Evolutionary conservation across 306 rosid species (phyloP).

Genomic region (Prunus kanzakura): DNA sequence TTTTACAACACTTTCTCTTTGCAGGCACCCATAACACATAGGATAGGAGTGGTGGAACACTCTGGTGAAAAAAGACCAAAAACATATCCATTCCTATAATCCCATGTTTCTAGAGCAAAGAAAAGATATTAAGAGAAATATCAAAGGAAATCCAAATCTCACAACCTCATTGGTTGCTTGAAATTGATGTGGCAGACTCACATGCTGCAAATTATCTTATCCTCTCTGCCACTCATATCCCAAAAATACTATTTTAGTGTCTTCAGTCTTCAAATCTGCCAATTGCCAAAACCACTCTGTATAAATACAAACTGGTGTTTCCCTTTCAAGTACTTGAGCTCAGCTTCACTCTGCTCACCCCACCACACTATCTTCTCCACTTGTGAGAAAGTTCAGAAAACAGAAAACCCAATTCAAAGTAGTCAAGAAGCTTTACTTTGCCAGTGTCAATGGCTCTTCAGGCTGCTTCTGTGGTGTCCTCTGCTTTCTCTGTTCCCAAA

Average conservation of each 20-base stretch:
- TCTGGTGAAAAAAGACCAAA: slow-evolving; percentile 13
- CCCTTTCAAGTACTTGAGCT: slow-evolving; percentile 2
- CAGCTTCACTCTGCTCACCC: neutral
- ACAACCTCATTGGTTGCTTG: slow-evolving; percentile 35
- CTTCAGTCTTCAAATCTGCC: slow-evolving; percentile 8
- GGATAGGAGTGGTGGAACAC: slow-evolving; percentile 19
- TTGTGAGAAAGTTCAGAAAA: neutral
- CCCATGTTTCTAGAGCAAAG: neutral
- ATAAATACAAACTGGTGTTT: slow-evolving; percentile 14
- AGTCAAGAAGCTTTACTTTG: slow-evolving; percentile 6
- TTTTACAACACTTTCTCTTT: slow-evolving; percentile 8
- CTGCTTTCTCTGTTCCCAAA: slow-evolving; percentile 46
- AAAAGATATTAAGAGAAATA: slow-evolving; percentile 1
- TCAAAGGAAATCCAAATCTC: slow-evolving; percentile 44
- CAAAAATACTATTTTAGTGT: neutral
- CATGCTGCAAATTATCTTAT: slow-evolving; percentile 54
- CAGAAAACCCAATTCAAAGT: neutral
- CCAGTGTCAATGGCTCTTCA: slow-evolving; percentile 43
- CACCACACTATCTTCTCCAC: neutral
- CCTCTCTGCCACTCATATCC: slow-evolving; percentile 26
- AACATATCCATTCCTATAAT: slow-evolving; percentile 14
- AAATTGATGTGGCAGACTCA: slow-evolving; percentile 39
- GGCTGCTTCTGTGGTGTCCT: slow-evolving; percentile 54
- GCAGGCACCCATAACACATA: slow-evolving; percentile 29
- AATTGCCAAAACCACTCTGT: slow-evolving; percentile 4